Evolutionary conservation across 2,329 filamentous ascomycete genomes (phyloP).

Genomic region (Nannizzia gypsea): DNA sequence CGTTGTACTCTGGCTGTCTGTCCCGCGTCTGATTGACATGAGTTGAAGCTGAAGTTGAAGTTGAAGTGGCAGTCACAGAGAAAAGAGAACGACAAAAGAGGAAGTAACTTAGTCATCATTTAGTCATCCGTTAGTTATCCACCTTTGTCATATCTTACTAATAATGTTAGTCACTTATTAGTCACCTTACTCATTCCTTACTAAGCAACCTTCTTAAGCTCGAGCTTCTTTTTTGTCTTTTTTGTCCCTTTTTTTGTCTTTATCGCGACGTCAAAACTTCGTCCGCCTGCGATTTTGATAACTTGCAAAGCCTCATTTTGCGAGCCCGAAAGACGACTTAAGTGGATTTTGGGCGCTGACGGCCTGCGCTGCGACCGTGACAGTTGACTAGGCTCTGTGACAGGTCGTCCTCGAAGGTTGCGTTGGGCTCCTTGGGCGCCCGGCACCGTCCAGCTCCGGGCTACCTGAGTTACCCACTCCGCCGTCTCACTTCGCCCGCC

Average conservation of each 20-base stretch:
- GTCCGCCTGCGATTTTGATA: neutral
- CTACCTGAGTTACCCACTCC: neutral
- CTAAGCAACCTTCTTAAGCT: neutral
- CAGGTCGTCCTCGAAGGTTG: neutral
- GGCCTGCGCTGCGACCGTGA: slow-evolving; percentile 9
- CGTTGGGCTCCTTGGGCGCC: neutral
- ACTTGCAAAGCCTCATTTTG: neutral
- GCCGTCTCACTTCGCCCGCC: neutral
- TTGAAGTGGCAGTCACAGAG: too few species aligned
- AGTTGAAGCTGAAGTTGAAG: too few species aligned
- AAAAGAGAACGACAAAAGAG: too few species aligned
- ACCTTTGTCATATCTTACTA: too few species aligned
- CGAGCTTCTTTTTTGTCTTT: neutral
- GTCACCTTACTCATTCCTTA: neutral
- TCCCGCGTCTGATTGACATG: too few species aligned
- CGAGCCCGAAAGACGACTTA: neutral
- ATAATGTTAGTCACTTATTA: neutral
- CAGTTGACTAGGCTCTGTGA: slow-evolving; percentile 3
- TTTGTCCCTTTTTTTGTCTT: neutral
- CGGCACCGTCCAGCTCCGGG: neutral
- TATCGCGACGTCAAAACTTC: too few species aligned
- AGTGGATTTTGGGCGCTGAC: neutral
- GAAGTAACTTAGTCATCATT: too few species aligned
- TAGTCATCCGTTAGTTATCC: too few species aligned
- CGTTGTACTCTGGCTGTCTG: neutral